These are phyloP conservation scores for Zygosaccharomyces sapae DNA, from an alignment of 1,139 yeast genomes.

Conservation along the genomic window DNA sequence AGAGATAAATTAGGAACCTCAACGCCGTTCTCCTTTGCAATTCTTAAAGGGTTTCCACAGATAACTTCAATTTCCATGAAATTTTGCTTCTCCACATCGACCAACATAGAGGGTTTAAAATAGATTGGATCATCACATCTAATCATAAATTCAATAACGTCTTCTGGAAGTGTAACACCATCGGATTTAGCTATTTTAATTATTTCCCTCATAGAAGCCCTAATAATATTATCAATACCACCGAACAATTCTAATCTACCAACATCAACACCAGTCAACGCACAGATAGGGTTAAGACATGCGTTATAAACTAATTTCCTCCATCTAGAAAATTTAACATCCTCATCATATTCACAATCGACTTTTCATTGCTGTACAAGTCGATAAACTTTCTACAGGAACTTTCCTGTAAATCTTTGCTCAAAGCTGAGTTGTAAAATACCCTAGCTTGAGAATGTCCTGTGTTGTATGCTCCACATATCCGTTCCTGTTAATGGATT, in stretches of 20 bases:
- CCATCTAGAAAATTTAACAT: slow-evolving; percentile 64
- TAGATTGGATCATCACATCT: slow-evolving; percentile 60
- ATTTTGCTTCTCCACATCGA: slow-evolving; percentile 65
- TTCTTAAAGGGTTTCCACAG: slow-evolving; percentile 63
- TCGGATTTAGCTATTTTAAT: slow-evolving; percentile 56
- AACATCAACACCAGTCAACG: slow-evolving; percentile 43
- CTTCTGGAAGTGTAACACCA: slow-evolving; percentile 50
- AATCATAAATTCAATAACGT: slow-evolving; percentile 45
- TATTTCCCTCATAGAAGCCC: slow-evolving; percentile 67
- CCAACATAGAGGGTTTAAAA: slow-evolving; percentile 70
- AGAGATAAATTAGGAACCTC: slow-evolving; percentile 54
- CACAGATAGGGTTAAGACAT: slow-evolving; percentile 14
- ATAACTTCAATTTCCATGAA: slow-evolving; percentile 69
- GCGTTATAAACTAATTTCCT: slow-evolving; percentile 67
- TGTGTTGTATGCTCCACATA: slow-evolving; percentile 44
- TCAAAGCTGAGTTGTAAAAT: slow-evolving; percentile 39
- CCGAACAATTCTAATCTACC: slow-evolving; percentile 55
- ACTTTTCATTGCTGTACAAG: slow-evolving; percentile 49
- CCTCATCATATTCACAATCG: slow-evolving; percentile 42
- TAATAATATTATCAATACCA: slow-evolving; percentile 47
- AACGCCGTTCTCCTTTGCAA: slow-evolving; percentile 55
- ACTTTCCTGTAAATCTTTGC: slow-evolving; percentile 36
- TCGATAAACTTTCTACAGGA: slow-evolving; percentile 45
- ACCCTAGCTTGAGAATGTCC: slow-evolving; percentile 55
- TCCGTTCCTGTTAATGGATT: slow-evolving; percentile 56